A percentile compares a stretch with the other conserved stretches of the same genome.
Evolutionary conservation across 2,329 filamentous ascomycete genomes (phyloP).

Genomic region (Xylaria sp.): DNA sequence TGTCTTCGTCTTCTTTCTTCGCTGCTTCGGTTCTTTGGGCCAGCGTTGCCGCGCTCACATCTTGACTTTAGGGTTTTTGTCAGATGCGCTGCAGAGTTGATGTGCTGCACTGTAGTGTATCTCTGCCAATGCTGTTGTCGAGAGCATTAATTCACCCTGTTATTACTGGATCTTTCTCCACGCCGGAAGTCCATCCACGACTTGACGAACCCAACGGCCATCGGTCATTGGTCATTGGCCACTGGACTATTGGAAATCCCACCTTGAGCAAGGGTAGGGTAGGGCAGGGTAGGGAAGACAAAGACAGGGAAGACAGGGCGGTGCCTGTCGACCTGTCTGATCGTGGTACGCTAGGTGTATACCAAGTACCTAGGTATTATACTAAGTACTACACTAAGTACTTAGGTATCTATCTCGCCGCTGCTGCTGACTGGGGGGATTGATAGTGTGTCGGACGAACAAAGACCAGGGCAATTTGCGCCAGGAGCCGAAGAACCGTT

Average conservation of each 20-base stretch:
- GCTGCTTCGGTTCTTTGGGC: slow-evolving; percentile 26
- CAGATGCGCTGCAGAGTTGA: slow-evolving; percentile 20
- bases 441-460: slow-evolving; percentile 16
- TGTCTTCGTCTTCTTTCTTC: slow-evolving; percentile 9
- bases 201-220: slow-evolving; percentile 3
- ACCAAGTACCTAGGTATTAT: not conserved
- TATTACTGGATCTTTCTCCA: slow-evolving; percentile 31
- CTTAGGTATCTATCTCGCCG: slow-evolving; percentile 23
- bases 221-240: no score
- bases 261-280: not conserved
- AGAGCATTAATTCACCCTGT: slow-evolving; percentile 15
- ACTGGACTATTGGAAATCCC: slow-evolving; percentile 5
- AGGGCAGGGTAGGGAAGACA: not conserved
- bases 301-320: slow-evolving; percentile 15
- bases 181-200: slow-evolving; percentile 17
- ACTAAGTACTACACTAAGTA: not conserved
- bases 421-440: slow-evolving; percentile 33
- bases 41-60: slow-evolving; percentile 11
- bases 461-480: slow-evolving; percentile 32
- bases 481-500: slow-evolving; percentile 35
- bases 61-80: slow-evolving; percentile 8
- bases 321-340: slow-evolving; percentile 19
- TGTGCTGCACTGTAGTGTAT: slow-evolving; percentile 20
- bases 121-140: slow-evolving; percentile 13
- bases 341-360: not conserved